Conservation (phyloP, 345 rosid species). For the Acer negundo region DNA sequence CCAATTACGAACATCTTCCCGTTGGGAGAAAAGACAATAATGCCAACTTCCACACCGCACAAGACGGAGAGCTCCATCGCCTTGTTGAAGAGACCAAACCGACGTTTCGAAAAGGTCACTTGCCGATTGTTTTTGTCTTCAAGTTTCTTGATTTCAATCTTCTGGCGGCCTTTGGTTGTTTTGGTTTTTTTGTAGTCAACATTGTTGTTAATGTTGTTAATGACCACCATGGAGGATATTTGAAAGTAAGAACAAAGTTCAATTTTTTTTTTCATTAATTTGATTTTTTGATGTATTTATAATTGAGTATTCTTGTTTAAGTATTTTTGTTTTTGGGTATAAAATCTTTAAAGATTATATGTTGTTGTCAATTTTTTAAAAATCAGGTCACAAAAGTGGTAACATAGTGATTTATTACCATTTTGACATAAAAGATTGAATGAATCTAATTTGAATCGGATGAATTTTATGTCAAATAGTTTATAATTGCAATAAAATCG, state of each 20-base stretch:
- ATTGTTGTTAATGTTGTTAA: not conserved
- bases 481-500: too few species aligned
- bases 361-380: not conserved
- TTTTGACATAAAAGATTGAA: too few species aligned
- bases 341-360: not conserved
- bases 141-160: constrained; percentile 31
- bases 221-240: not conserved
- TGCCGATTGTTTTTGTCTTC: constrained; percentile 17
- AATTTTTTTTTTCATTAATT: not conserved
- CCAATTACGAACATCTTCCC: constrained; percentile 34
- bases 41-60: constrained; percentile 34
- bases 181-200: not conserved
- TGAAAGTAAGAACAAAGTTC: not conserved
- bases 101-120: constrained; percentile 34
- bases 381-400: not conserved
- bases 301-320: not conserved
- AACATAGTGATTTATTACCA: not conserved
- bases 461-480: too few species aligned
- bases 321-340: not conserved
- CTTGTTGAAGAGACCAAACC: constrained; percentile 37
- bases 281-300: not conserved
- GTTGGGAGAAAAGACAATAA: constrained; percentile 38
- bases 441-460: too few species aligned
- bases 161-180: constrained; percentile 26
- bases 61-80: constrained; percentile 38